A percentile compares a stretch with the other conserved stretches of the same genome.
phyloP scores from a whole-genome alignment of 2,329 filamentous ascomycete species.

The Epichloe festucae region DNA sequence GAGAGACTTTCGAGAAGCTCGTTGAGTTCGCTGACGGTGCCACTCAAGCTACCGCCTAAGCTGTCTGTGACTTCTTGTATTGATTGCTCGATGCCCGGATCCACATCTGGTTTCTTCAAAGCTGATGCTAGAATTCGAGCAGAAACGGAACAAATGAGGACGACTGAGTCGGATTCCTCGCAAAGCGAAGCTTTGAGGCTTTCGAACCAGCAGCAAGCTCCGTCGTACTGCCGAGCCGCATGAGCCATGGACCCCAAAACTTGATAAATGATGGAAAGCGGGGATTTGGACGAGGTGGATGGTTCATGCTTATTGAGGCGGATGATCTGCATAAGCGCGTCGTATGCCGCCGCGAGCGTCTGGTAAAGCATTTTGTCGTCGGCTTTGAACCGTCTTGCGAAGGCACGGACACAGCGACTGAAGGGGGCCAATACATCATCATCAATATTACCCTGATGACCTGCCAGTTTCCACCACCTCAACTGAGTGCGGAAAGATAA shows the following conservation, averaged over 20 bases:
- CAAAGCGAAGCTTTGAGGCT: slow-evolving; percentile 29
- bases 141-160: slow-evolving; percentile 36
- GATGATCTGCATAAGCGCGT: slow-evolving; percentile 20
- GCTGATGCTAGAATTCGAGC: slow-evolving; percentile 43
- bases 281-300: slow-evolving; percentile 25
- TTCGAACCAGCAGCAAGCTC: slow-evolving; percentile 43
- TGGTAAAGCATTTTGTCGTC: slow-evolving; percentile 24
- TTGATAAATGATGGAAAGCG: slow-evolving; percentile 37
- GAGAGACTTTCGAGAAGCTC: slow-evolving; percentile 46
- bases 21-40: slow-evolving; percentile 45
- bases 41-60: slow-evolving; percentile 46
- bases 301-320: slow-evolving; percentile 21
- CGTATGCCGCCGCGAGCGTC: slow-evolving; percentile 19
- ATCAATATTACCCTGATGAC: slow-evolving; percentile 44
- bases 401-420: slow-evolving; percentile 48
- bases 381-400: slow-evolving; percentile 37
- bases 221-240: slow-evolving; percentile 30
- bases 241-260: slow-evolving; percentile 37
- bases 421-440: slow-evolving; percentile 56
- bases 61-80: slow-evolving; percentile 37
- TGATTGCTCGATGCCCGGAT: slow-evolving; percentile 26
- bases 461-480: slow-evolving; percentile 52
- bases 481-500: slow-evolving; percentile 48
- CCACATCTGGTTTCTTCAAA: slow-evolving; percentile 30
- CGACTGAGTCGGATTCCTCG: slow-evolving; percentile 30